Percentiles rank a stretch among this genome's conserved stretches.
Conservation (phyloP, 345 rosid genomes). For the Dipteronia sinensis region DNA sequence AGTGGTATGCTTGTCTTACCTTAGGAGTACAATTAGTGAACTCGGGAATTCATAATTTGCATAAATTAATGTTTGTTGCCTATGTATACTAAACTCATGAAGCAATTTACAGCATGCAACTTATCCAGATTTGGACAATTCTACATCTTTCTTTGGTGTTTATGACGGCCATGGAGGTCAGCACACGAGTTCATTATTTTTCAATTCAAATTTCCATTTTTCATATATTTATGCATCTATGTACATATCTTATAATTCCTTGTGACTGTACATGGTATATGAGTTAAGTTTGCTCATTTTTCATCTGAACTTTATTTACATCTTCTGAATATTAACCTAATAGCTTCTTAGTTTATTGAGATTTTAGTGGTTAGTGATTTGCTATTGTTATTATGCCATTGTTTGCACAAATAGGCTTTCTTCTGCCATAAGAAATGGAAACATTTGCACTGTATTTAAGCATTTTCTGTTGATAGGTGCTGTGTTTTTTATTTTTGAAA, state of each 20-base stretch:
- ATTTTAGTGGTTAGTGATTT: too few species aligned
- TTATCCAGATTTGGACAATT: constrained; percentile 56
- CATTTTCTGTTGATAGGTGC: too few species aligned
- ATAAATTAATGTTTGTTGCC: background rate
- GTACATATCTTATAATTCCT: background rate
- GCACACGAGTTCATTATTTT: constrained; percentile 12
- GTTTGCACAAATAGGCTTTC: too few species aligned
- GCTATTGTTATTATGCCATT: too few species aligned
- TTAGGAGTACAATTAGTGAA: background rate
- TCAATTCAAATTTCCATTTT: background rate
- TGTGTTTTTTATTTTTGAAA: too few species aligned
- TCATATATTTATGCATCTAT: background rate
- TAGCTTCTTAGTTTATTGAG: too few species aligned
- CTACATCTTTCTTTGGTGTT: constrained; percentile 80
- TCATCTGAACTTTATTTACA: too few species aligned
- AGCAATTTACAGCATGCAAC: constrained; percentile 63
- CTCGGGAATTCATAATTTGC: background rate
- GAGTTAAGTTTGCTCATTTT: too few species aligned
- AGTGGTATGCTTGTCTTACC: background rate
- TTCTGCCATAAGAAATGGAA: too few species aligned
- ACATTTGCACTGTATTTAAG: too few species aligned
- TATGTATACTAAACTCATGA: background rate
- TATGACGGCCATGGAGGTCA: constrained; percentile 94
- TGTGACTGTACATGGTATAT: background rate
- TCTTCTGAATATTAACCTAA: too few species aligned